Evolutionary conservation across 495 filamentous ascomycete genomes (phyloP), one percentile per base, ranked within the genome.

Genomic region (Chaetomium tenue): DNA sequence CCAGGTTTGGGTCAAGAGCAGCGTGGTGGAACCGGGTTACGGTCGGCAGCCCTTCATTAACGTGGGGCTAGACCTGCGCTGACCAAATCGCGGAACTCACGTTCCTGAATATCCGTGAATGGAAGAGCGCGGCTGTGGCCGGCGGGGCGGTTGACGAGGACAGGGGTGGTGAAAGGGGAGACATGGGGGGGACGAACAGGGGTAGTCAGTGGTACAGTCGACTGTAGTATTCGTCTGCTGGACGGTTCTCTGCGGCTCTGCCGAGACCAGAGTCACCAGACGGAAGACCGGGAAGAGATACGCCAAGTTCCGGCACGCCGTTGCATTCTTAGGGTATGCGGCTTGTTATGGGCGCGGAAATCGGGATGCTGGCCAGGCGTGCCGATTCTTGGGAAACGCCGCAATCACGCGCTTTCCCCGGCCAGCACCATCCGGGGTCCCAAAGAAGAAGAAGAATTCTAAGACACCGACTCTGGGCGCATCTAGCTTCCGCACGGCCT

Each of bases 31-130:
- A 70, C 72, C 65, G 60, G 72, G 71, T 71, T 58, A 30, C 30
- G 48, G 56, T 52, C 51, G 50, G 46, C 63, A 59, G 5, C 64
- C 51, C 61, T 70, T 68, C 57, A 62, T 68, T 71, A 48, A 65
- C 60, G 62, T 70, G 40, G 66, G 52, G 47, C 62, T 53, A 58
- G 26, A 37, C 33, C 33, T 7, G 9, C 33, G 33, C 33, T 37
- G 33, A 37, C 47, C 46, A 55, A 67, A 65, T 71, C 65, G 71
- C 72, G 72, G 72, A 74, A 63, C 59, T 65, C 67, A 66, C 63
- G 71, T 73, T 74, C 72, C 72, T 71, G 63, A 60, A 67, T 70
- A 56, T 63, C 69, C 72, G 12, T 58, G 64, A 70, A 61, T n/a
- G 69, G 72, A 72, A 74, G 61, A 48, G 65, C 60, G 63, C 66